Evolutionary conservation across 176 grass and related monocot species (phyloP), one percentile per base, ranked within the genome.

Genomic region (Neostapfia colusana): DNA sequence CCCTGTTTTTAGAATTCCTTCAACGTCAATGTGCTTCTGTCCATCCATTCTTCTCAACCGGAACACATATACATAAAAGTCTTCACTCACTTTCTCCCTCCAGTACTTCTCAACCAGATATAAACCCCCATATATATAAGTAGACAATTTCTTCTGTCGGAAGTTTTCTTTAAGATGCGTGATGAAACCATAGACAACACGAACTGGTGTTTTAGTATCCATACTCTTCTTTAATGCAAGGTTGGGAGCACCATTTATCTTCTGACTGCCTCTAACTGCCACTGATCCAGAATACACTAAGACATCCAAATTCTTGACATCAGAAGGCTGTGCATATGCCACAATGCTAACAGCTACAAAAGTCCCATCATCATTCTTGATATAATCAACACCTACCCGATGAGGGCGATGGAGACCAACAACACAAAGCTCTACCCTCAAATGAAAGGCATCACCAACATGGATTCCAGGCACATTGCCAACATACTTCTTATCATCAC

Each of bases 81-180:
- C 65, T 26, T 76, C 84, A 34, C 68, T 14, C 27, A 78, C 71
- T 83, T 81, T 86, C 82, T 84, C 81, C 70, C 79, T 93, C 85
- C 76, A 97, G 58, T 82, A 97, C 63, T 90, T 93, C 62, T 90
- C 93, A 59, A 97, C 77, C 20, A 67, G 84, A 85, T 97, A 97
- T 76, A 93, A 87, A 23, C 93, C 93, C 4, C 90, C 85, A 78
- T 93, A 97, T 70, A 97, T 86, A 79, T 86, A 90, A 51, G 57
- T 76, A 62, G 72, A 34, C 10, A 67, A 31, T 55, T 73, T 97
- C 85, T 86, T 97, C 14, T 37, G 7, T 51, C 45, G 85, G n/a
- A 40, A 42, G 64, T 79, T 84, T 67, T 13, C 63, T 53, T 56
- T 87, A 49, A 50, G 18, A 23, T 14, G 9, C 76, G 51, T 60